Percentiles rank a stretch among this genome's conserved stretches.
phyloP scores from a whole-genome alignment of 2,329 filamentous ascomycete genomes.

The Trichophyton benhamiae region DNA sequence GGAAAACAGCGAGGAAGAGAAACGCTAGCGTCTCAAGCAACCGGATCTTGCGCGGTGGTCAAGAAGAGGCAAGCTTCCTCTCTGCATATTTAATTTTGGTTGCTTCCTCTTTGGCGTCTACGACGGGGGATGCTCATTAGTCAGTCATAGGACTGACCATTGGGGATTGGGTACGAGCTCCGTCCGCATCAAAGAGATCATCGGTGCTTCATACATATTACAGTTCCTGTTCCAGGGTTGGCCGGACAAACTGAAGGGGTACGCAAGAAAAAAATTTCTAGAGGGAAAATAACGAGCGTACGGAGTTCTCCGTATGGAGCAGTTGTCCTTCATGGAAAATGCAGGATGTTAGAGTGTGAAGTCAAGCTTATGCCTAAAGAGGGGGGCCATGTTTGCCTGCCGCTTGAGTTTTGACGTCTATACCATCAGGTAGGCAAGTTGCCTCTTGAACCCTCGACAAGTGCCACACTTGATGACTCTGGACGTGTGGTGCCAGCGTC shows the following conservation, averaged over 20 bases:
- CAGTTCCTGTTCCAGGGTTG: not conserved
- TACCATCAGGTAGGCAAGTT: not conserved
- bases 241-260: not conserved
- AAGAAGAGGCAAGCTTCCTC: not conserved
- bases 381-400: no score
- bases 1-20: not conserved
- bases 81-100: no score
- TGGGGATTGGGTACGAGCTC: not conserved
- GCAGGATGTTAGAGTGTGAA: no score
- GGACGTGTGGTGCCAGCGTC: not conserved
- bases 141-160: no score
- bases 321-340: no score
- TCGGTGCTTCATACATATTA: not conserved
- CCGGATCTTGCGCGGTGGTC: not conserved
- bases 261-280: not conserved
- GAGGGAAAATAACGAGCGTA: not conserved
- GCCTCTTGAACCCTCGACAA: not conserved
- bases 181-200: not conserved
- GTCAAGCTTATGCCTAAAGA: no score
- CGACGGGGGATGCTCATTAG: not conserved
- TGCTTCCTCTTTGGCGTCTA: not conserved
- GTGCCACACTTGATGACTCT: not conserved
- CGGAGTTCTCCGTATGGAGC: no score
- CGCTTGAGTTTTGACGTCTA: no score
- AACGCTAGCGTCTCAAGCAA: not conserved